Conservation (phyloP, 352 stramenopile species). For the Pythium monospermum region DNA sequence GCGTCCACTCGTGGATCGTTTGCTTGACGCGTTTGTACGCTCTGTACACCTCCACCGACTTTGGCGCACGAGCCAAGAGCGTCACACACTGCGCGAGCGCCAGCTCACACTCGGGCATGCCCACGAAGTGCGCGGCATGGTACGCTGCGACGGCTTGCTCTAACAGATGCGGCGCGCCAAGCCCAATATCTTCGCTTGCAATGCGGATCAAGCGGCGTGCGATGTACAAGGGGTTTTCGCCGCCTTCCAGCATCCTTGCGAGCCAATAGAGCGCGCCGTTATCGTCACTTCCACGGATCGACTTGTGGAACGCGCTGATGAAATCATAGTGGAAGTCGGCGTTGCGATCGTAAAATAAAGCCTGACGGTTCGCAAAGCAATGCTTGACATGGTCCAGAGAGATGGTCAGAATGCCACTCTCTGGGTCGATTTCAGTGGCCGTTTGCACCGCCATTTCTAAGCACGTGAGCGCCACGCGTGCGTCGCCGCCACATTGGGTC, state of each 20-base stretch:
- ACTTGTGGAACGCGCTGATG: constrained; percentile 86
- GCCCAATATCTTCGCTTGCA: constrained; percentile 79
- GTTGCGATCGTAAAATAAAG: constrained; percentile 80
- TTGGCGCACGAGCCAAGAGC: constrained; percentile 73
- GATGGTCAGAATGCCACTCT: constrained; percentile 27
- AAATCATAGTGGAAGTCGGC: constrained; percentile 85
- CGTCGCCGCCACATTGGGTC: constrained; percentile 71
- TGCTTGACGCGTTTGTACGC: constrained; percentile 79
- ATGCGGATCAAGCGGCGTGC: constrained; percentile 78
- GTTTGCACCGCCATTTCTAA: constrained; percentile 76
- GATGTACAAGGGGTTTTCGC: constrained; percentile 82
- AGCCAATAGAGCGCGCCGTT: constrained; percentile 85
- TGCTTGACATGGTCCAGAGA: constrained; percentile 62
- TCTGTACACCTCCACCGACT: constrained; percentile 81
- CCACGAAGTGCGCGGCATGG: constrained; percentile 67
- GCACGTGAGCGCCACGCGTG: constrained; percentile 75
- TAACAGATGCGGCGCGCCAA: constrained; percentile 64
- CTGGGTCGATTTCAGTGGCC: constrained; percentile 21
- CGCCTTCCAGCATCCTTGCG: constrained; percentile 79
- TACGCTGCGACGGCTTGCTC: constrained; percentile 65
- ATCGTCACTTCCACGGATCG: constrained; percentile 73
- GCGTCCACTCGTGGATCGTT: constrained; percentile 47
- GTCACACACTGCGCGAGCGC: constrained; percentile 75
- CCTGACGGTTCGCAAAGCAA: constrained; percentile 68
- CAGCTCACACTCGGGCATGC: constrained; percentile 85